Percentiles rank a stretch among this genome's conserved stretches.
Evolutionary conservation across 108 stramenopile genomes (phyloP).

Genomic region (Nitzschia sp.): DNA sequence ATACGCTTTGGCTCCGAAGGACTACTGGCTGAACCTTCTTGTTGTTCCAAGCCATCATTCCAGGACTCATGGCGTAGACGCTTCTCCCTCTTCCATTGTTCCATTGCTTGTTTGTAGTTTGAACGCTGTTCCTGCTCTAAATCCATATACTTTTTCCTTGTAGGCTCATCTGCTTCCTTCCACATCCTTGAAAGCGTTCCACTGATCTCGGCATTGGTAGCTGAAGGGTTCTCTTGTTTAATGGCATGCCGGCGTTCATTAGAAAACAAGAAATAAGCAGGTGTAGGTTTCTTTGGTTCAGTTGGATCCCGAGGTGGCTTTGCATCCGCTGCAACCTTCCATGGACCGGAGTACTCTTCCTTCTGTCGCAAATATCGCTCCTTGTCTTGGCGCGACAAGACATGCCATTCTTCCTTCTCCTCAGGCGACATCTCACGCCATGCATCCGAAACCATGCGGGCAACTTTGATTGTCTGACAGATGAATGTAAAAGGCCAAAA

Average conservation of each 20-base stretch:
- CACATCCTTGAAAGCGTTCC: conserved; percentile 16
- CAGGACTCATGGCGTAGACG: too few species aligned
- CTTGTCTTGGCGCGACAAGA: conserved; percentile 8
- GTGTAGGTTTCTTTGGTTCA: conserved; percentile 18
- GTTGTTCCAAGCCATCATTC: too few species aligned
- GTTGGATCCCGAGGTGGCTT: background rate
- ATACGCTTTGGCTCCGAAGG: too few species aligned
- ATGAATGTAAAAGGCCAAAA: background rate
- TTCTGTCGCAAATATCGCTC: conserved; percentile 12
- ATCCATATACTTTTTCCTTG: background rate
- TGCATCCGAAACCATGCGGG: conserved; percentile 36
- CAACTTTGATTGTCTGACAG: conserved; percentile 39
- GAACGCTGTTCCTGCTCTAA: conserved; percentile 10
- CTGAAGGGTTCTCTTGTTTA: conserved; percentile 17
- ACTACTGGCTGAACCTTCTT: too few species aligned
- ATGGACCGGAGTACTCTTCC: conserved; percentile 14
- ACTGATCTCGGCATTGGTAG: conserved; percentile 12
- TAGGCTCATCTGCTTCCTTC: conserved; percentile 1
- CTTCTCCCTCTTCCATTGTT: conserved; percentile 15
- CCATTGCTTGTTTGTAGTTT: conserved; percentile 7
- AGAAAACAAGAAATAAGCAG: conserved; percentile 16
- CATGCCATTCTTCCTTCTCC: conserved; percentile 26
- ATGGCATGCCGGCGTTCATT: conserved; percentile 9
- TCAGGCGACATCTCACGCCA: conserved; percentile 33
- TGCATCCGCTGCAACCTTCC: conserved; percentile 14